phyloP scores from a whole-genome alignment of 1,139 yeast species.

The Zygotorulaspora mrakii region DNA sequence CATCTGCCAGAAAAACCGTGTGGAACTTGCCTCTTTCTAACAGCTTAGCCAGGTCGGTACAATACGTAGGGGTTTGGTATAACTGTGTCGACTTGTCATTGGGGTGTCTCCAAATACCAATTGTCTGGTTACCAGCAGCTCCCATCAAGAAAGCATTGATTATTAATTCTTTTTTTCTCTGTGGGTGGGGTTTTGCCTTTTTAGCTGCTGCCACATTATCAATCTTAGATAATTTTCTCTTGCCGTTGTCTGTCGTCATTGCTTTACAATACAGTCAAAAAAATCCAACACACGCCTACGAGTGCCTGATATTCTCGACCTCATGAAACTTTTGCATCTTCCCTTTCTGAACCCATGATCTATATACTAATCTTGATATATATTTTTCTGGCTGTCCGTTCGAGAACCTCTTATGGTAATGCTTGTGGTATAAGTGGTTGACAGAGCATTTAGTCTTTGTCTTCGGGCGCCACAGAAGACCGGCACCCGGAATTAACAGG shows the following conservation, averaged over 20 bases:
- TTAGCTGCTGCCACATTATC: conserved; percentile 1
- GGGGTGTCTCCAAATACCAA: conserved; percentile 43
- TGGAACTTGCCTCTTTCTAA: conserved; percentile 47
- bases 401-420: no score
- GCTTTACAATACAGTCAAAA: background rate
- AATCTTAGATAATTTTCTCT: conserved; percentile 4
- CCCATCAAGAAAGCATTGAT: conserved; percentile 23
- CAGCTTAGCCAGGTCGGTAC: conserved; percentile 45
- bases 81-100: conserved; percentile 38
- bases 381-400: no score
- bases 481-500: no score
- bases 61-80: conserved; percentile 43
- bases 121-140: conserved; percentile 23
- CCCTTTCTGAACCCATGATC: no score
- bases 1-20: conserved; percentile 48
- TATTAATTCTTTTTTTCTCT: conserved; percentile 16
- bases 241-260: conserved; percentile 9
- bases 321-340: background rate
- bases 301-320: background rate
- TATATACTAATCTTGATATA: no score
- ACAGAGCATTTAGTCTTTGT: no score
- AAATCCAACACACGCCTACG: background rate
- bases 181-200: conserved; percentile 7
- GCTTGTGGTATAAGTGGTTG: no score
- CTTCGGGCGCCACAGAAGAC: no score